Base-by-base conservation (phyloP, 2,329 filamentous ascomycete species). In the Fusarium sarcochroum region DNA sequence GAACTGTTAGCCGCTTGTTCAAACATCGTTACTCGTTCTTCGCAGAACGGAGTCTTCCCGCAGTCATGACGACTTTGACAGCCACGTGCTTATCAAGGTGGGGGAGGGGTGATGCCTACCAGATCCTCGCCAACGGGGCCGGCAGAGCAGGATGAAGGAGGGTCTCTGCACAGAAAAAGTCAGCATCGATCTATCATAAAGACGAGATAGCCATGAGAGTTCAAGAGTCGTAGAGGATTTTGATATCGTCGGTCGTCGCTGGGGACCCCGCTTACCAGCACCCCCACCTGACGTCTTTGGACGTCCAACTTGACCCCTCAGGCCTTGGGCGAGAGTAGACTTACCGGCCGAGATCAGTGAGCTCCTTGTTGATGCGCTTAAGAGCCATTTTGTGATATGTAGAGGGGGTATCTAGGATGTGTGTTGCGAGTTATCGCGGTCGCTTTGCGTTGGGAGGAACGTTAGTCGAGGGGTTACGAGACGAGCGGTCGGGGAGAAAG, bases 131-230 rank as follows among this genome's bases (percentile, higher is more conserved):
- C 94, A 78, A 97, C 91, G 75, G 96, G 96, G 73, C 96, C 96
- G 77, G 96, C 96, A 80, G 95, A 98, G 90, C 96, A 99, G 75
- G 95, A 98, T 63, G 96, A 98, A 79, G 96, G 96, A 80, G 96
- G 96, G 82, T 99, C 96, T 86, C 96, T 98, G 76, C 69, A 71
- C 66, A 70, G 67, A 48, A 42, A 21, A 54, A 41, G 62, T 76
- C 72, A 78, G 68, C 61, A 65, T 53, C 40, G 5, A 10, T 50
- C 9, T n/a, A 45, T 44, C n/a, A 7, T 25, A 5, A 23, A 55
- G 25, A 37, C 7, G 5, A 44, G 17, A 42, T 42, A 42, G 25
- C 34, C 47, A 27, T 59, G 44, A 51, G 21, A 38, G 23, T 44
- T 49, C 47, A 41, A 21, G 34, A 52, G 62, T 52, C 60, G 30